Evolutionary conservation across 176 grass and related monocot species (phyloP), one percentile per base, ranked within the genome.

Genomic region (Carex scoparia): DNA sequence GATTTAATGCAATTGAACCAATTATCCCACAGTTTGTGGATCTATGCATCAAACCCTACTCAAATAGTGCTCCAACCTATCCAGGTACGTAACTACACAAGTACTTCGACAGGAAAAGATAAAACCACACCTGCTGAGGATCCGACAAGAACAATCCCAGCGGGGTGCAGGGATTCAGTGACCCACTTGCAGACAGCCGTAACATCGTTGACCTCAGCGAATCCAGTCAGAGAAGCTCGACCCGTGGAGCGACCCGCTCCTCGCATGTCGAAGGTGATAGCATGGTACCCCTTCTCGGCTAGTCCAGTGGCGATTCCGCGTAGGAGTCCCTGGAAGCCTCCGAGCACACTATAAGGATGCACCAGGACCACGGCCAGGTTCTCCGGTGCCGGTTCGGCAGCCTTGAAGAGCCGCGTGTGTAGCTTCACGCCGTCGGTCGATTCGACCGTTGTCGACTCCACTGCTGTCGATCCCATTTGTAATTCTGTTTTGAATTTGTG

Each of bases 221-320:
- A 92, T 13, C 96, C 96, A 8, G 90, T 95, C 80, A 95, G 85
- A 1, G 96, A 98, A 4, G 93, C 90, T 31, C 91, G 87, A 38
- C 96, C 91, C 60, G 93, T 90, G 69, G 96, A 98, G 4, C 89
- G 53, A n/a, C 93, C 93, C 12, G 93, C 96, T 35, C 93, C 96
- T 33, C 96, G 88, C 96, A 99, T 95, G 90, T 99, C 96, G 83
- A 95, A 99, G 84, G 96, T 99, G 57, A 99, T 82, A 51, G 96
- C 90, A 49, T 32, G 75, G 85, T 91, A 85, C 0, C 91, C 90
- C 5, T 78, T 79, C 84, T 90, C 88, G 10, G 91, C 89, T 56
- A 99, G 85, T 23, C 93, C 96, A 81, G 91, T 87, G 70, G 96
- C 96, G 19, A 99, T 94, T 42, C 96, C 93, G 11, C 91, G 88